Conservation (phyloP, 371 early-diverging fungal genomes). For the Gilbertella persicaria region DNA sequence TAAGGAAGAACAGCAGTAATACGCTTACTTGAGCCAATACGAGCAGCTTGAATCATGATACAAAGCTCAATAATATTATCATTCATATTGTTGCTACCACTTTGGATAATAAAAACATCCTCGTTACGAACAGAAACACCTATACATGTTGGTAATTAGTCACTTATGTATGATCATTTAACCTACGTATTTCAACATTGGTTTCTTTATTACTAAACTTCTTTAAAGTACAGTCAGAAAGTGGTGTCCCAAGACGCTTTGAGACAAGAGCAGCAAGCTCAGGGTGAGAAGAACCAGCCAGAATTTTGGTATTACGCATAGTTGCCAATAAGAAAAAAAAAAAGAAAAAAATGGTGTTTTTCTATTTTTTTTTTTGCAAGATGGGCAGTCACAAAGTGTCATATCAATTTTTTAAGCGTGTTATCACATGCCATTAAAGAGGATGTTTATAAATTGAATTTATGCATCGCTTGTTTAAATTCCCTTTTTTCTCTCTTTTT, state of each 20-base stretch:
- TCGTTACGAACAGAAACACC: constrained; percentile 92
- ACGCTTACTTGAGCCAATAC: constrained; percentile 85
- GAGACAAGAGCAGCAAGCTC: constrained; percentile 83
- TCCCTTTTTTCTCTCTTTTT: not conserved
- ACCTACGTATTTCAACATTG: constrained; percentile 62
- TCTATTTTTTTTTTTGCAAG: no score
- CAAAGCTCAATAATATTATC: constrained; percentile 96
- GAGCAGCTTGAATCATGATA: constrained; percentile 95
- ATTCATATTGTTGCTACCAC: constrained; percentile 86
- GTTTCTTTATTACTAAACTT: constrained; percentile 81
- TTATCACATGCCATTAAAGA: no score
- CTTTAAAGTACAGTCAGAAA: constrained; percentile 73
- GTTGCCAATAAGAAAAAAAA: no score
- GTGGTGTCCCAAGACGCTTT: constrained; percentile 76
- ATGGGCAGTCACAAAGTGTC: no score
- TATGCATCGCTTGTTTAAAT: no score
- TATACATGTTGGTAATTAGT: no score
- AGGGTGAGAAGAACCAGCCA: constrained; percentile 94
- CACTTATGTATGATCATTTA: no score
- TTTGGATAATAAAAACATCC: constrained; percentile 97
- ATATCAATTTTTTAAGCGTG: no score
- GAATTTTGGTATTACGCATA: constrained; percentile 89
- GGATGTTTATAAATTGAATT: no score
- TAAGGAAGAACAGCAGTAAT: constrained; percentile 93
- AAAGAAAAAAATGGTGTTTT: no score